Percentiles rank a stretch among this genome's conserved stretches.
Conservation (phyloP, 2,329 filamentous ascomycete species). For the Hortaea sp. region DNA sequence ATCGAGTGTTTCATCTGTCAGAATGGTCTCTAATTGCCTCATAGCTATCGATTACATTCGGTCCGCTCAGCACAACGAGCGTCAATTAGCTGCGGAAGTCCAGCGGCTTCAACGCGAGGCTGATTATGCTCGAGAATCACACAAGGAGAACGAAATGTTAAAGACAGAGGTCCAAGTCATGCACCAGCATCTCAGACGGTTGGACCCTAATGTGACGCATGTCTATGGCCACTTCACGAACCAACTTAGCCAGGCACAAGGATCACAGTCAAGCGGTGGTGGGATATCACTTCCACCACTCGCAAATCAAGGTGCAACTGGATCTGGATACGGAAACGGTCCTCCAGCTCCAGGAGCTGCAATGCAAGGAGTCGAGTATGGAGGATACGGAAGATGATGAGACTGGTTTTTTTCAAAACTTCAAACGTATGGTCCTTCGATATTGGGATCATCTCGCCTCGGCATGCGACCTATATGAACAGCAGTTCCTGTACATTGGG, state of each 20-base stretch:
- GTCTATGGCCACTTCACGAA: constrained; percentile 39
- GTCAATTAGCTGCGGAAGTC: constrained; percentile 29
- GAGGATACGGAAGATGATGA: constrained; percentile 11
- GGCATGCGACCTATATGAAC: too few relatives aligned
- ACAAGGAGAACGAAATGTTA: constrained; percentile 38
- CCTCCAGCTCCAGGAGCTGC: constrained; percentile 24
- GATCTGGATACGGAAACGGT: constrained; percentile 19
- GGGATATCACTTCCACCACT: constrained; percentile 28
- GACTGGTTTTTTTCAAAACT: not conserved
- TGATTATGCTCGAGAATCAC: constrained; percentile 33
- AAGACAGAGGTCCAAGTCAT: constrained; percentile 37
- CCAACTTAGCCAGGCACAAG: constrained; percentile 29
- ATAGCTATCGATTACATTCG: constrained; percentile 43
- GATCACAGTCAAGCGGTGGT: constrained; percentile 21
- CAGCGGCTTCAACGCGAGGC: constrained; percentile 34
- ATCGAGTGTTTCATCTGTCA: not conserved
- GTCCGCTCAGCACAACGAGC: constrained; percentile 27
- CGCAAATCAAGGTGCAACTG: constrained; percentile 10
- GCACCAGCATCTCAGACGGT: constrained; percentile 35
- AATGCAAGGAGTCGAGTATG: constrained; percentile 42
- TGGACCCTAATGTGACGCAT: constrained; percentile 37
- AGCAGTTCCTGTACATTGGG: too few relatives aligned
- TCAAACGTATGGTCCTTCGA: too few relatives aligned
- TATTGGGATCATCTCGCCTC: too few relatives aligned
- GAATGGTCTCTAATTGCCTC: not conserved